Base-by-base conservation (phyloP, 768 basidiomycete genomes). In the Hydnomerulius pinastri region DNA sequence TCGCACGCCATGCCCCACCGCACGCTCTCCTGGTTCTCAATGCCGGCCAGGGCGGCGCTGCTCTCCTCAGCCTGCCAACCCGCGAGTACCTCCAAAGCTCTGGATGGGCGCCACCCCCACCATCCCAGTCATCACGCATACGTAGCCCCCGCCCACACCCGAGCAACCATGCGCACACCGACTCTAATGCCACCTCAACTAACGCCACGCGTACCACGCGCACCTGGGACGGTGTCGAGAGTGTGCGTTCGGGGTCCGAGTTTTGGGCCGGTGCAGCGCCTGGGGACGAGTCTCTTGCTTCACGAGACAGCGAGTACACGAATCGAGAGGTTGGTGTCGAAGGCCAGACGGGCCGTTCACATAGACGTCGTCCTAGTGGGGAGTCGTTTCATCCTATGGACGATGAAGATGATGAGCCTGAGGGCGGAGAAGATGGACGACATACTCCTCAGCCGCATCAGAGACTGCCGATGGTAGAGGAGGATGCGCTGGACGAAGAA, bases 41-140 rank as follows among this genome's bases (percentile, higher is more conserved):
- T 59, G 92, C 90, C 79, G 90, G 90, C 6, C 73, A 76, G 20
- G 86, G 89, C 41, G 90, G 90, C 10, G 87, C 86, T 1, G 91
- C 90, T 0, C 83, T 89, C 4, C 77, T 92, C 46, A 90, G 87
- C 13, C 68, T 92, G 6, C 91, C 90, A 0, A 92, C 90, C 0
- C 79, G 80, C 56, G 91, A 93, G 58, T 93, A 92, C 66, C 89
- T 91, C 63, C 91, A 93, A 56, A 85, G 84, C 56, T 90, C 88
- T 0, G 84, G 86, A 2, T 92, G 90, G 89, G 80, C 70, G 1
- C 59, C 67, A 28, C 45, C 43, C 32, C 48, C 66, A 21, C 50
- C 62, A 41, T 28, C 30, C 17, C 45, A 12, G 9, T 6, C 27
- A 10, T 10, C 37, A 28, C 21, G n/a, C 17, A 12, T 1, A 27